Conservation (phyloP, 495 filamentous ascomycete genomes). For the Neurospora sp. region DNA sequence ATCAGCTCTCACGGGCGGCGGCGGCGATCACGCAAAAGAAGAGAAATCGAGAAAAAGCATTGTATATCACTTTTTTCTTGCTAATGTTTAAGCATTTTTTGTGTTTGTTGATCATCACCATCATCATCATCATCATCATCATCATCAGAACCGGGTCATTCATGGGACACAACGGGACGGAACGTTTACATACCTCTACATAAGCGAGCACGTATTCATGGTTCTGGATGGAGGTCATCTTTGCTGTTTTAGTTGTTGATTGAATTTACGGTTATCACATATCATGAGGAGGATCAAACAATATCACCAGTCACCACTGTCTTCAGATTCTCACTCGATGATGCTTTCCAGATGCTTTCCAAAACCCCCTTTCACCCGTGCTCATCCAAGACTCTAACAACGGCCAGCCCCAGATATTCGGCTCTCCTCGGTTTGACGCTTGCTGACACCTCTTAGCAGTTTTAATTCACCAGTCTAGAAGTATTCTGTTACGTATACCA, state of each 20-base stretch:
- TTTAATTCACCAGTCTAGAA: background rate
- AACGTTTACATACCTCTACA: background rate
- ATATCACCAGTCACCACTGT: background rate
- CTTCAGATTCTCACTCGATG: background rate
- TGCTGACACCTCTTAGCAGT: background rate
- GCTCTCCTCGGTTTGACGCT: background rate
- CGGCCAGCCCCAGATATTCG: background rate
- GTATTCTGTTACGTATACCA: background rate
- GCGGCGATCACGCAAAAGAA: background rate
- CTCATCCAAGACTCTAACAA: background rate
- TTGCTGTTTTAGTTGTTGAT: background rate
- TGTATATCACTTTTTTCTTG: background rate
- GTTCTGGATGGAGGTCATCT: background rate
- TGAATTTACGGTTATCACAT: background rate
- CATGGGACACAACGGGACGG: background rate
- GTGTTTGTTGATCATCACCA: background rate
- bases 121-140: background rate
- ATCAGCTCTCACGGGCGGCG: background rate
- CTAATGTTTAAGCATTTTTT: background rate
- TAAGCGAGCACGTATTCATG: background rate
- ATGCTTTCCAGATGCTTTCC: background rate
- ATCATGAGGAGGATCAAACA: background rate
- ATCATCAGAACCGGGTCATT: background rate
- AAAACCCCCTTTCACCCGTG: background rate
- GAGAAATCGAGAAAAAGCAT: background rate